These are phyloP conservation scores for Hebeloma cylindrosporum DNA, from an alignment of 768 basidiomycete species.

Conservation along the genomic window DNA sequence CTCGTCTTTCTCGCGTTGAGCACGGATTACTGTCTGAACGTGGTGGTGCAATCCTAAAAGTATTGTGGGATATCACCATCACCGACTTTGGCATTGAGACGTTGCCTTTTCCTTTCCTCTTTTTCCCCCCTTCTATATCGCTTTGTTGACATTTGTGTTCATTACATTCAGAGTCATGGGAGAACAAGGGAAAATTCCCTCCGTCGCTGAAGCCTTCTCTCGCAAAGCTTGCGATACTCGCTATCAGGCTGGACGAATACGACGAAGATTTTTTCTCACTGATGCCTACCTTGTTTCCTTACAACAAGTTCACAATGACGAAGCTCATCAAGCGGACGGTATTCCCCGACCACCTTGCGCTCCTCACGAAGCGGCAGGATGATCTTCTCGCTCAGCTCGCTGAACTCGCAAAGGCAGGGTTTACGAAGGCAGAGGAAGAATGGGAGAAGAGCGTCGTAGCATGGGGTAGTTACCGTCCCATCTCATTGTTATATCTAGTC, in stretches of 20 bases:
- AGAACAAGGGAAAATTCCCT: constrained; percentile 88
- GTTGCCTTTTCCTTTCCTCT: neutral
- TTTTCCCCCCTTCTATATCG: neutral
- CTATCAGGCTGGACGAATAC: constrained; percentile 84
- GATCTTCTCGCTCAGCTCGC: constrained; percentile 63
- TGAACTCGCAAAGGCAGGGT: constrained; percentile 61
- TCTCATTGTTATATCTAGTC: constrained; percentile 6
- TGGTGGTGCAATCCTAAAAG: no score
- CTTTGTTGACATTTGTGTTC: neutral
- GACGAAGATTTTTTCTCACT: constrained; percentile 89
- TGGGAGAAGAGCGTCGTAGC: constrained; percentile 67
- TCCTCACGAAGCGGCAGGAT: constrained; percentile 69
- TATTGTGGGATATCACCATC: no score
- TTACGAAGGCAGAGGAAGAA: constrained; percentile 69
- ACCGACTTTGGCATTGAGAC: no score
- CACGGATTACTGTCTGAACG: no score
- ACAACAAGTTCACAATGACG: constrained; percentile 96
- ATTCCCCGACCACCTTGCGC: constrained; percentile 66
- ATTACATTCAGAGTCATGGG: constrained; percentile 63
- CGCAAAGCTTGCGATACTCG: constrained; percentile 68
- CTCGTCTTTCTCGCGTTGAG: no score
- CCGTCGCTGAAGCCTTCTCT: constrained; percentile 72
- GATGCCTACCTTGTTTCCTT: constrained; percentile 87
- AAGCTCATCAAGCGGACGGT: constrained; percentile 94
- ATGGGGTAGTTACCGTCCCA: constrained; percentile 55